Evolutionary conservation across 2,329 filamentous ascomycete genomes (phyloP).

Genomic region (Escovopsis sp.): DNA sequence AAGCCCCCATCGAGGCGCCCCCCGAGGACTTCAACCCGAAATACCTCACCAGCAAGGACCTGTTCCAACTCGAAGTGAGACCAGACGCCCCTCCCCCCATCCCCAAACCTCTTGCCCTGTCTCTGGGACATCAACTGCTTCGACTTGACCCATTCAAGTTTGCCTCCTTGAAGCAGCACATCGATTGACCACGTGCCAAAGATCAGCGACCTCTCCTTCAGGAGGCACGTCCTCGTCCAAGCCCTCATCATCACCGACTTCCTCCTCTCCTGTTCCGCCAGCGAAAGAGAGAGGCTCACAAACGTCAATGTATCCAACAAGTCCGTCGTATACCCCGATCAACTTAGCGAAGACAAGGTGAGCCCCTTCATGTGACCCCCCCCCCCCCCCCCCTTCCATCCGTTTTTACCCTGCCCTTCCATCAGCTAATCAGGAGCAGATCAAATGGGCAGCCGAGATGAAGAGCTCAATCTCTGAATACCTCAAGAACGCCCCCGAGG

Average conservation of each 20-base stretch:
- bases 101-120: no score
- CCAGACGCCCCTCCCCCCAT: background rate
- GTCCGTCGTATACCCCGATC: slow-evolving; percentile 67
- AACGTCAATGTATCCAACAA: slow-evolving; percentile 58
- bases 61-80: slow-evolving; percentile 82
- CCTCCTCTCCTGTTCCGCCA: slow-evolving; percentile 71
- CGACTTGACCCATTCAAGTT: no score
- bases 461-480: slow-evolving; percentile 69
- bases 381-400: slow-evolving; percentile 1
- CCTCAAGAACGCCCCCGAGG: slow-evolving; percentile 64
- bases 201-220: slow-evolving; percentile 88
- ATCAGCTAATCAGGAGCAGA: slow-evolving; percentile 25
- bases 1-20: slow-evolving; percentile 35
- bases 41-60: slow-evolving; percentile 89
- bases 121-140: no score
- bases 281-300: slow-evolving; percentile 64
- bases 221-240: slow-evolving; percentile 87
- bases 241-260: slow-evolving; percentile 91
- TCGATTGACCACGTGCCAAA: slow-evolving; percentile 17
- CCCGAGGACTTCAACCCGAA: slow-evolving; percentile 68
- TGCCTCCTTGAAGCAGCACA: slow-evolving; percentile 2
- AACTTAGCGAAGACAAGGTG: slow-evolving; percentile 73
- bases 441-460: slow-evolving; percentile 71
- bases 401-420: background rate
- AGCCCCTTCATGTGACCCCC: slow-evolving; percentile 17